Evolutionary conservation across 805 yeast species (phyloP).

Genomic region (Suhomyces faveliae): DNA sequence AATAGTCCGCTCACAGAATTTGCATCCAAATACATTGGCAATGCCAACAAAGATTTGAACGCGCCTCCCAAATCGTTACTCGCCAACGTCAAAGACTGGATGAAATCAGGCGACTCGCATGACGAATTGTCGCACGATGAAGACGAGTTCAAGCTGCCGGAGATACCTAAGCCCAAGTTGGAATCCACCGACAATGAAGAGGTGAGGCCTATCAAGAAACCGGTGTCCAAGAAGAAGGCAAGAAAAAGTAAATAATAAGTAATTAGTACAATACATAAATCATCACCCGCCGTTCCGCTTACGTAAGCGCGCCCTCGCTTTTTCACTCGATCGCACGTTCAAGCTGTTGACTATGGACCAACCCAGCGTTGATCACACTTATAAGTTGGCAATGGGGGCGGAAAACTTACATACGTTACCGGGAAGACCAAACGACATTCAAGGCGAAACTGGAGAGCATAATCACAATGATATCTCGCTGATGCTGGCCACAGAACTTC

Average conservation of each 20-base stretch:
- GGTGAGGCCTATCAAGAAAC: neutral
- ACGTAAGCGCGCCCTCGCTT: no score
- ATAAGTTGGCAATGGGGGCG: neutral
- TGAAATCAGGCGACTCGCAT: constrained; percentile 31
- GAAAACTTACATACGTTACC: neutral
- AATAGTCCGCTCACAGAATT: constrained; percentile 64
- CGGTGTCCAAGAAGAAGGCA: neutral
- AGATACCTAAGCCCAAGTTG: neutral
- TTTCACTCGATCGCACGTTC: no score
- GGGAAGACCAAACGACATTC: neutral
- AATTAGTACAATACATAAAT: no score
- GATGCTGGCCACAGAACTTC: constrained; percentile 9
- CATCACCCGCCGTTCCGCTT: no score
- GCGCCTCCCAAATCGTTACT: constrained; percentile 29
- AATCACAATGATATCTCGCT: neutral
- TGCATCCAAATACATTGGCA: constrained; percentile 62
- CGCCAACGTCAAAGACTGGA: constrained; percentile 45
- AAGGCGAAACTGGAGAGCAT: neutral
- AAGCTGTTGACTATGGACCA: neutral
- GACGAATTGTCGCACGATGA: constrained; percentile 29
- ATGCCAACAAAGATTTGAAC: constrained; percentile 42
- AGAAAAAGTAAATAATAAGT: neutral
- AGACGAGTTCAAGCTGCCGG: constrained; percentile 6
- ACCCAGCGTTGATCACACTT: neutral
- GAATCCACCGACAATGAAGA: neutral